Evolutionary conservation across 345 rosid genomes (phyloP).

Genomic region (Carallia brachiata): DNA sequence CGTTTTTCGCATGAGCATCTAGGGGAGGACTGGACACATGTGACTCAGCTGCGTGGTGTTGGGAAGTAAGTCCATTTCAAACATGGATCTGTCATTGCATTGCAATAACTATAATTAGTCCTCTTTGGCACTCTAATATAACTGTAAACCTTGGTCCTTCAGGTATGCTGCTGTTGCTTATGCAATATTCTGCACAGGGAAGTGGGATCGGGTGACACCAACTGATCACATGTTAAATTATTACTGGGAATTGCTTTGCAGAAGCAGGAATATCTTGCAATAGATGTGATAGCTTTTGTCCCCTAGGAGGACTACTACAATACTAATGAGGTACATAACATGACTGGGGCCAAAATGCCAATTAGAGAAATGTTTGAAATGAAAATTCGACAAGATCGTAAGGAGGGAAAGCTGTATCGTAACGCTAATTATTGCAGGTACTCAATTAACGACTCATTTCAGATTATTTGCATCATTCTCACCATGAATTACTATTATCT

Average conservation of each 20-base stretch:
- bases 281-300: neutral
- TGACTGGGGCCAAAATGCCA: too few relatives aligned
- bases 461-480: too few relatives aligned
- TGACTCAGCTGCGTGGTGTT: slow-evolving; percentile 70
- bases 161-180: slow-evolving; percentile 92
- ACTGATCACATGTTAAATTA: slow-evolving; percentile 63
- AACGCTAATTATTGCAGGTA: too few relatives aligned
- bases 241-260: slow-evolving; percentile 62
- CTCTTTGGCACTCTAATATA: neutral
- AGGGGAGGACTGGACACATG: slow-evolving; percentile 67
- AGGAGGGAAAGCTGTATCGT: too few relatives aligned
- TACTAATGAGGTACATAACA: too few relatives aligned
- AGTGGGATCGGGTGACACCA: slow-evolving; percentile 64
- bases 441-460: too few relatives aligned
- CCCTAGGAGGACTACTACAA: too few relatives aligned
- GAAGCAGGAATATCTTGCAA: neutral
- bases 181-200: slow-evolving; percentile 87
- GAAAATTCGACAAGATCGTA: too few relatives aligned
- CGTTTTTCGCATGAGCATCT: slow-evolving; percentile 66
- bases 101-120: neutral
- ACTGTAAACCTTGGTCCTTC: slow-evolving; percentile 6
- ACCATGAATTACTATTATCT: too few relatives aligned
- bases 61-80: slow-evolving; percentile 51
- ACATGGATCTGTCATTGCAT: too few relatives aligned
- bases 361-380: too few relatives aligned